Base-by-base conservation (phyloP, 495 filamentous ascomycete species). In the Elasticomyces elasticus region DNA sequence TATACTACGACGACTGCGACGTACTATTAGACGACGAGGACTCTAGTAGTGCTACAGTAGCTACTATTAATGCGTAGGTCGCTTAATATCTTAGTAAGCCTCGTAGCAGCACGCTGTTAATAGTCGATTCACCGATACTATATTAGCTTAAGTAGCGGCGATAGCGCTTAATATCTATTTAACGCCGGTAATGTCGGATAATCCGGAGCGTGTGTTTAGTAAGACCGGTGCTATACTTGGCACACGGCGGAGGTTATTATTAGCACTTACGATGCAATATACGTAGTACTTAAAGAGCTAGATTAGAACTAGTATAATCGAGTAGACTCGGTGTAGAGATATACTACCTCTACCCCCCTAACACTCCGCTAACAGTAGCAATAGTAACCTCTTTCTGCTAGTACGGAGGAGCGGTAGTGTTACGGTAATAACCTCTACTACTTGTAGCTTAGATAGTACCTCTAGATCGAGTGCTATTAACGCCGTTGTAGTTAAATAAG, bases 201-300 rank as follows among this genome's bases (percentile, higher is more conserved):
- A 55, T 28, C 38, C 31, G n/a, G 53, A 55, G 45, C 43, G 53
- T 23, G 27, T 38, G 46, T 55, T 55, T 22, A 55, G 53, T 35
- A 28, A n/a, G 17, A 22, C 53, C 15, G 53, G 53, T 3, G 22
- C 22, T 19, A 20, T 37, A 13, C 13, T 55, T 0, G 30, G 17
- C 12, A 19, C 17, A 49, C 46, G 46, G 27, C 23, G 46, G 43
- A 46, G 43, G 43, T 46, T 17, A 17, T 40, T 40, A 40, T 12
- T 17, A 40, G 35, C 35, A n/a, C 13, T n/a, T n/a, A 40, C 35
- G 15, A 17, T 40, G 35, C 15, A 40, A 17, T 40, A n/a, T 40
- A 40, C 35, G 35, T 15, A 40, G 19, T 40, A 17, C 35, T 40
- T 40, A 17, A 40, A 40, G 35, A 40, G 35, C 35, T 40, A 17